Evolutionary conservation across 192 early-diverging fungal species (phyloP).

Genomic region (Linnemannia zychae): DNA sequence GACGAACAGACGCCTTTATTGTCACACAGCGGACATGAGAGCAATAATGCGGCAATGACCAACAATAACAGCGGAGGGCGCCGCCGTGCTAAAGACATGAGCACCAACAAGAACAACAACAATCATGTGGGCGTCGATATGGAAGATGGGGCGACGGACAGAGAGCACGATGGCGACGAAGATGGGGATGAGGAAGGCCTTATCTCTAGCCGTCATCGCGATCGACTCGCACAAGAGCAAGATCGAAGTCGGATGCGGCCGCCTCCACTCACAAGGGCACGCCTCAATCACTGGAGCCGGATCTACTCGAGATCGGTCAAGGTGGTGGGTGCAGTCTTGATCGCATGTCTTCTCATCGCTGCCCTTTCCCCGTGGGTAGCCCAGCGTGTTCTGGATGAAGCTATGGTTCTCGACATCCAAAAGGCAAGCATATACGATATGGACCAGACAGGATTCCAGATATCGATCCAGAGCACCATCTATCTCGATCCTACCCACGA

Average conservation of each 20-base stretch:
- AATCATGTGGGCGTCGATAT: conserved; percentile 11
- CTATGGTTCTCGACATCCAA: conserved; percentile 44
- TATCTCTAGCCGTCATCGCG: background rate
- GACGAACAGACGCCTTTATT: conserved; percentile 27
- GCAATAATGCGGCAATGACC: background rate
- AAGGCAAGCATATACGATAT: conserved; percentile 34
- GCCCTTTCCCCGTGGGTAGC: conserved; percentile 18
- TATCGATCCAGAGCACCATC: conserved; percentile 29
- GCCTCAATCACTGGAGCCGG: conserved; percentile 20
- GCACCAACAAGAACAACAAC: background rate
- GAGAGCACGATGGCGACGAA: background rate
- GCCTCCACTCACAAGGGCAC: conserved; percentile 8
- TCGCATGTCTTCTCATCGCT: conserved; percentile 12
- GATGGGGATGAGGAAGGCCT: background rate
- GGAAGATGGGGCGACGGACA: background rate
- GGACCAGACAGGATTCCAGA: conserved; percentile 52
- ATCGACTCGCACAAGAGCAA: background rate
- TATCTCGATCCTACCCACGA: conserved; percentile 30
- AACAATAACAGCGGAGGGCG: background rate
- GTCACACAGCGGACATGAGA: conserved; percentile 5
- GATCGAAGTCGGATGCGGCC: background rate
- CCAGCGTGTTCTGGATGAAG: conserved; percentile 43
- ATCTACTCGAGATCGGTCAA: conserved; percentile 14
- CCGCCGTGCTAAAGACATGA: background rate
- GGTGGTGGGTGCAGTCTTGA: conserved; percentile 3